A percentile compares a stretch with the other conserved stretches of the same genome.
Evolutionary conservation across 225 moss, liverwort and hornwort species (phyloP).

Genomic region (Sphagnum contortum): DNA sequence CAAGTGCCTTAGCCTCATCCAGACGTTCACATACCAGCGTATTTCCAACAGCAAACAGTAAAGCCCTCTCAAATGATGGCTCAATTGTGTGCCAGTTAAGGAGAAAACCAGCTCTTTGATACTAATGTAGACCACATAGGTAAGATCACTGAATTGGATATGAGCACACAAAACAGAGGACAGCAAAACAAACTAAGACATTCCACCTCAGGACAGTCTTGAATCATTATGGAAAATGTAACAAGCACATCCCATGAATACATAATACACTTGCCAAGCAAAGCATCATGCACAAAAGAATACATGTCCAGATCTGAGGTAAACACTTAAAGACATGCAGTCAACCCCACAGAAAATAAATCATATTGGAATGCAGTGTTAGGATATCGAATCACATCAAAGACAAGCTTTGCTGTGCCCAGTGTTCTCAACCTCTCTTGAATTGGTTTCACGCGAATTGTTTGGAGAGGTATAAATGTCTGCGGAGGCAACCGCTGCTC

Average conservation of each 20-base stretch:
- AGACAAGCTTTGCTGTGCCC: constrained; percentile 90
- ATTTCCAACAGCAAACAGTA: constrained; percentile 83
- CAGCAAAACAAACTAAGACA: neutral
- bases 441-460: constrained; percentile 75
- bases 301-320: too few species aligned
- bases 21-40: constrained; percentile 77
- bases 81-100: constrained; percentile 76
- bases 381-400: constrained; percentile 98
- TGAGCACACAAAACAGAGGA: neutral
- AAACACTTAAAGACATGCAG: too few species aligned
- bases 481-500: constrained; percentile 91
- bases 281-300: too few species aligned
- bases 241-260: too few species aligned
- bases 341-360: too few species aligned
- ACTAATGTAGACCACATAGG: neutral
- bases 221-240: neutral
- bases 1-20: constrained; percentile 72
- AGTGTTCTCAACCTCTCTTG: constrained; percentile 86
- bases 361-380: neutral
- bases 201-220: neutral
- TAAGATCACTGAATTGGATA: too few species aligned
- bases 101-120: neutral
- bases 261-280: too few species aligned
- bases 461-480: constrained; percentile 88
- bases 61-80: constrained; percentile 68